Conservation (phyloP, 192 early-diverging fungal genomes). For the Coemansia sp. region DNA sequence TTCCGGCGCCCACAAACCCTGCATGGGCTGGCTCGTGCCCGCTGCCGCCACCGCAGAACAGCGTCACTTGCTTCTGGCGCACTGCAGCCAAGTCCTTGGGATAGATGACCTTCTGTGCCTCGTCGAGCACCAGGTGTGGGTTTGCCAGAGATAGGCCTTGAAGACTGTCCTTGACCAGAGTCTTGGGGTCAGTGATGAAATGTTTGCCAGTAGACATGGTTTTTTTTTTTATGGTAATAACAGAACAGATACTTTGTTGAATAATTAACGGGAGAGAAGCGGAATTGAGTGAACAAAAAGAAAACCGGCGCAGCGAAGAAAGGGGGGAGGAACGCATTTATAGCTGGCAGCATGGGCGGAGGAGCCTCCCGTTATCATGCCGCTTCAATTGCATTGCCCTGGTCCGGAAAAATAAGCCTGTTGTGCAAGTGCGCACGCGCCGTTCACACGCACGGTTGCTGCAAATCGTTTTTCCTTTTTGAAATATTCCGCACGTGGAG, state of each 20-base stretch:
- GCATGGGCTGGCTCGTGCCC: conserved; percentile 87
- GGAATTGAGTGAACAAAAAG: neutral
- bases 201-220: conserved; percentile 52
- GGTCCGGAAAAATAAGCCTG: neutral
- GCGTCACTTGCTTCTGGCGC: conserved; percentile 63
- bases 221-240: neutral
- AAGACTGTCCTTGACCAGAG: conserved; percentile 63
- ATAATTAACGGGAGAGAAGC: neutral
- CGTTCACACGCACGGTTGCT: neutral
- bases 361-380: neutral
- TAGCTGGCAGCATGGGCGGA: neutral
- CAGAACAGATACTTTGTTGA: neutral
- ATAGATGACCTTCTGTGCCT: conserved; percentile 67
- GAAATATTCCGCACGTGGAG: neutral
- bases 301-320: neutral
- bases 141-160: conserved; percentile 58
- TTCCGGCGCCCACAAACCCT: conserved; percentile 70
- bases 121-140: conserved; percentile 58
- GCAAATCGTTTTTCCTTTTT: neutral
- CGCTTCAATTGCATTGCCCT: neutral
- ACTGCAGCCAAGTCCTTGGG: conserved; percentile 52
- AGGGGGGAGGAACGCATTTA: neutral
- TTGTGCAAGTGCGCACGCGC: neutral
- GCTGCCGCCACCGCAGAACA: conserved; percentile 78
- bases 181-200: conserved; percentile 59